Evolutionary conservation across 441 rosid genomes (phyloP), one percentile per base, ranked within the genome.

Genomic region (Adansonia gregorii): DNA sequence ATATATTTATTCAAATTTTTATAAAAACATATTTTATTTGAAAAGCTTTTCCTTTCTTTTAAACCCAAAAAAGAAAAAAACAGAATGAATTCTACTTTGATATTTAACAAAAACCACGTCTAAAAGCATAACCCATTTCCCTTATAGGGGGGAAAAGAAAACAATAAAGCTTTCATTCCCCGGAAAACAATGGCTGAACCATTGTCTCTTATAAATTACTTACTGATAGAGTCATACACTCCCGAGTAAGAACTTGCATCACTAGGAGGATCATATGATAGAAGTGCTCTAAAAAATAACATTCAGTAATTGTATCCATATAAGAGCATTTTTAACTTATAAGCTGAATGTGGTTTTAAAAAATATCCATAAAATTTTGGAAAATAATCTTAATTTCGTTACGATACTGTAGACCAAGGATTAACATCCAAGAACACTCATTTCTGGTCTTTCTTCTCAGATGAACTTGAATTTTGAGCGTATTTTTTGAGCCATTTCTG

Each of bases 401-500:
- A 17, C 20, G 15, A 43, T 63, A 63, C 9, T 15, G 7, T 27
- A 27, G 45, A 45, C 27, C 70, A 64, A 2, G 10, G 35, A 41
- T 45, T 6, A 75, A 3, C 11, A 49, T 48, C 27, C 8, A 60
- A 15, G 27, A 12, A 31, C 10, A 51, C 48, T 90, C 86, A 85
- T 56, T 83, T 80, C 55, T 74, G 67, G 69, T 85, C 78, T 15
- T 75, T 83, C 39, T 83, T 80, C 73, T 78, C 68, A 0, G 96
- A 90, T 51, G 94, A 86, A 63, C 82, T 81, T 49, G 91, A 73
- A 59, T 85, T 83, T 74, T 86, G 83, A 8, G 92, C 79, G 83
- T 85, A 91, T 78, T 90, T 89, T 75, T 85, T 82, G 19, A 45
- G 74, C 91, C 97, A 94, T 56, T 77, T 86, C 73, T 92, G 83